These are phyloP conservation scores for Paraurostyla sp. DNA, from an alignment of 73 alveolate genomes.

Conservation along the genomic window DNA sequence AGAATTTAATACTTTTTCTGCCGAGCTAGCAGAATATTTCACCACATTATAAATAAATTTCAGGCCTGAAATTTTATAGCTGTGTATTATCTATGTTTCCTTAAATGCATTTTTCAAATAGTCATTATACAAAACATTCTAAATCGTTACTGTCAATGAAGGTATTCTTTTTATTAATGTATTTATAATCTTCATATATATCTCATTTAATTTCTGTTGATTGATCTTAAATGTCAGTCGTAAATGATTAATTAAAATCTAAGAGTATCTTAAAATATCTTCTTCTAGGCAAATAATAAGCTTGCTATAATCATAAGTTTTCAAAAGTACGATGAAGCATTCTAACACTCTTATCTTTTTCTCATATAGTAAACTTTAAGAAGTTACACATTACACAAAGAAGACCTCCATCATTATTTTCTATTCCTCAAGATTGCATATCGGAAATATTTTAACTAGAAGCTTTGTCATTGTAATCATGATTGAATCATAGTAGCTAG, in stretches of 20 bases:
- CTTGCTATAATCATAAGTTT: no score
- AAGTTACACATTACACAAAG: not conserved
- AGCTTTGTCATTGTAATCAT: not conserved
- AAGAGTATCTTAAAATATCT: not conserved
- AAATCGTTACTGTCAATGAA: not conserved
- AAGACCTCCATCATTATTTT: not conserved
- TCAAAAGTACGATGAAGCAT: not conserved
- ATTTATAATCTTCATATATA: not conserved
- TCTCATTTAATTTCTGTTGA: not conserved
- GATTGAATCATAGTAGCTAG: not conserved
- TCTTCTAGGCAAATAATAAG: not conserved
- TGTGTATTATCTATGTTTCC: not conserved
- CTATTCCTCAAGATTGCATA: not conserved
- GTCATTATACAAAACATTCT: slow-evolving; percentile 8
- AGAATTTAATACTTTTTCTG: not conserved
- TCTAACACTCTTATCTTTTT: not conserved
- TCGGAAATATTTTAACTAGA: not conserved
- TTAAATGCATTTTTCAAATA: not conserved
- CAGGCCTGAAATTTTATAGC: not conserved
- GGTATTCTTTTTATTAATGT: not conserved
- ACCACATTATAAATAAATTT: not conserved
- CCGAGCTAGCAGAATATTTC: not conserved
- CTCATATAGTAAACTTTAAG: not conserved
- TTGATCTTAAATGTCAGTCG: not conserved
- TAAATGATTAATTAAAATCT: not conserved